Conservation (phyloP, 768 basidiomycete species). For the Scleroderma citrinum region DNA sequence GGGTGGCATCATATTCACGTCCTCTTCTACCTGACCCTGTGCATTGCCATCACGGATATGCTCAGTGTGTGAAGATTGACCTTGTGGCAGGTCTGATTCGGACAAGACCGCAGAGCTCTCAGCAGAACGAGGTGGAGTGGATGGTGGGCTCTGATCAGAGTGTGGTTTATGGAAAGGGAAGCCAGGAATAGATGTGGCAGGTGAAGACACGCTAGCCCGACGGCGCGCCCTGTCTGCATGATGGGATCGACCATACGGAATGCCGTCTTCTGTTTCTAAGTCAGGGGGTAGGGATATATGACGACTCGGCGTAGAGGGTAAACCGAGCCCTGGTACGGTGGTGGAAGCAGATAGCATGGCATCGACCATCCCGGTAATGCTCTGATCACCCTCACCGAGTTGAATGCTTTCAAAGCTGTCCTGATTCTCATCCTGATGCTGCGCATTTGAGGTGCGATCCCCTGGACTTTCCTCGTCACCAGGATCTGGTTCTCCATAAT, state of each 20-base stretch:
- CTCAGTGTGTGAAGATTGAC: slow-evolving; percentile 36
- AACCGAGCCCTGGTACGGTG: slow-evolving; percentile 16
- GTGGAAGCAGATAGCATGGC: slow-evolving; percentile 48
- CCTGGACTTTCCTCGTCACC: slow-evolving; percentile 13
- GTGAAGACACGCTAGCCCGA: slow-evolving; percentile 26
- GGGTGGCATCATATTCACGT: slow-evolving; percentile 41
- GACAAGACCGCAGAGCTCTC: slow-evolving; percentile 21
- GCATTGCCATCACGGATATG: slow-evolving; percentile 23
- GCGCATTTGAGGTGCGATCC: background rate
- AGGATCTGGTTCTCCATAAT: slow-evolving; percentile 17
- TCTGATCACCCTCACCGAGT: slow-evolving; percentile 41
- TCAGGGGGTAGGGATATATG: slow-evolving; percentile 41
- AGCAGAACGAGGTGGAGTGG: slow-evolving; percentile 16
- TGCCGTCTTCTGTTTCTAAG: slow-evolving; percentile 54
- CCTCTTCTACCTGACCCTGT: slow-evolving; percentile 30
- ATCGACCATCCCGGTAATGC: slow-evolving; percentile 67
- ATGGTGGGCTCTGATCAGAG: slow-evolving; percentile 10
- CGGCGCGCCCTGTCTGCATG: slow-evolving; percentile 47
- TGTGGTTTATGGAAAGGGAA: slow-evolving; percentile 27
- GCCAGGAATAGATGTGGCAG: slow-evolving; percentile 30
- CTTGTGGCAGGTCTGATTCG: slow-evolving; percentile 23
- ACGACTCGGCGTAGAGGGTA: slow-evolving; percentile 33
- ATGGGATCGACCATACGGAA: slow-evolving; percentile 59
- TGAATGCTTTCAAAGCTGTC: slow-evolving; percentile 38
- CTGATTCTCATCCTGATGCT: slow-evolving; percentile 8